These are phyloP conservation scores for Amanita thiersii DNA, from an alignment of 768 basidiomycete genomes.

Conservation along the genomic window DNA sequence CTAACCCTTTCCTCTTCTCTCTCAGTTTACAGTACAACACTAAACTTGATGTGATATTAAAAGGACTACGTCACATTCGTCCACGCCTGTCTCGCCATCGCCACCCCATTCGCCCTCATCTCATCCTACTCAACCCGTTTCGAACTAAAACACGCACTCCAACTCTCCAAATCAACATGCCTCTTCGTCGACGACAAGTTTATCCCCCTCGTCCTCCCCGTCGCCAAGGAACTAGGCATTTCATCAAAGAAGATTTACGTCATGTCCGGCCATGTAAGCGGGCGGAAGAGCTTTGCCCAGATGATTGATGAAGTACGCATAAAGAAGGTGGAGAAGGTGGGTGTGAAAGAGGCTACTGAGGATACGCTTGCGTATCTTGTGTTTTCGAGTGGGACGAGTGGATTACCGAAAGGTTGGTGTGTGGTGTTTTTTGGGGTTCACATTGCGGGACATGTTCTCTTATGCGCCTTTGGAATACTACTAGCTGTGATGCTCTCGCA, in stretches of 20 bases:
- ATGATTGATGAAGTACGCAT: slow-evolving; percentile 32
- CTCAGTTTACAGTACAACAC: too few species aligned
- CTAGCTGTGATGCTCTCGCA: slow-evolving; percentile 71
- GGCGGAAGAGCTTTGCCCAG: slow-evolving; percentile 33
- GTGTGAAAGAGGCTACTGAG: slow-evolving; percentile 34
- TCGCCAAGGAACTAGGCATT: slow-evolving; percentile 25
- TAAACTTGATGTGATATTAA: not conserved
- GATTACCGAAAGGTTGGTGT: slow-evolving; percentile 65
- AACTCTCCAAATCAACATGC: slow-evolving; percentile 22
- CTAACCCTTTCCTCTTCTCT: not conserved
- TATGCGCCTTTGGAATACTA: too few species aligned
- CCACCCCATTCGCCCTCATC: slow-evolving; percentile 26
- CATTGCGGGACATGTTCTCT: too few species aligned
- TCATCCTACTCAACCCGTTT: slow-evolving; percentile 29
- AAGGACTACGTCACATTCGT: slow-evolving; percentile 28
- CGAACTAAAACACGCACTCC: slow-evolving; percentile 27
- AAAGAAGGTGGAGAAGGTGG: slow-evolving; percentile 29
- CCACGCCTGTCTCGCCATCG: slow-evolving; percentile 21
- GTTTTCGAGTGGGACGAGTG: slow-evolving; percentile 75
- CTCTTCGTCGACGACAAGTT: slow-evolving; percentile 27
- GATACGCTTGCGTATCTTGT: slow-evolving; percentile 62
- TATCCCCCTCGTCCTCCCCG: slow-evolving; percentile 20
- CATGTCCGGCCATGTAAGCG: slow-evolving; percentile 32
- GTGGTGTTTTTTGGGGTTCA: too few species aligned
- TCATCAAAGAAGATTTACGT: slow-evolving; percentile 39